Base-by-base conservation (phyloP, 2,329 filamentous ascomycete species). In the Penicillium sp. region DNA sequence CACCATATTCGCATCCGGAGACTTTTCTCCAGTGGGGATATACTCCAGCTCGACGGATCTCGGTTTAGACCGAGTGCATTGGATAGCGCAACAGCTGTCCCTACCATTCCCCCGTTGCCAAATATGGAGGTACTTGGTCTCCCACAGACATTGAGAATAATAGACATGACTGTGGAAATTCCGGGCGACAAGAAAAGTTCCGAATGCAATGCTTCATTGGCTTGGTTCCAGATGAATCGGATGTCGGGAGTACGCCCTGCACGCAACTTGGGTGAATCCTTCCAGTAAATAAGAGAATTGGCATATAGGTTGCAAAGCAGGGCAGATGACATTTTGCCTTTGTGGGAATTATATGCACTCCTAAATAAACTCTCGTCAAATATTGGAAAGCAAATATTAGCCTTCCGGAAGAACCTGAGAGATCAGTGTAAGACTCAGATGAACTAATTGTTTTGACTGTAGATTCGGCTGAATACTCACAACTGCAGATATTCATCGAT, bases 221-320 rank as follows among this genome's bases (percentile, higher is more conserved):
- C 81, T 21, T 82, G 76, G 43, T 85, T 85, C 83, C 84, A 86
- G 22, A 84, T 78, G 61, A 82, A 86, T 9, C 81, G 78, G 21
- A 75, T 73, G 60, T 86, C 83, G 0, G 83, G 83, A 19, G 73
- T 67, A 8, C 77, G 74, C 27, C 76, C 71, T 0, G 60, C 58
- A 1, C 65, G 67, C 3, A 79, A 54, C 1, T 66, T 59, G 0
- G 73, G 67, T 0, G 76, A 76, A 35, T 74, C 72, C 13, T 72
- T 68, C 83, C 83, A 86, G 57, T 80, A 84, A 0, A 80, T 74
- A 1, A 84, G 66, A 0, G 79, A 72, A 44, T 82, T 78, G 0
- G 82, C 83, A 55, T 84, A 82, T 0, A 86, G 57, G 47, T 77
- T 79, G 16, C 78, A 77, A 1, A 85, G 70, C 8, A 86, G 66